These are phyloP conservation scores for Cunninghamia lanceolata DNA, from an alignment of 75 land plant genomes.

Conservation along the genomic window DNA sequence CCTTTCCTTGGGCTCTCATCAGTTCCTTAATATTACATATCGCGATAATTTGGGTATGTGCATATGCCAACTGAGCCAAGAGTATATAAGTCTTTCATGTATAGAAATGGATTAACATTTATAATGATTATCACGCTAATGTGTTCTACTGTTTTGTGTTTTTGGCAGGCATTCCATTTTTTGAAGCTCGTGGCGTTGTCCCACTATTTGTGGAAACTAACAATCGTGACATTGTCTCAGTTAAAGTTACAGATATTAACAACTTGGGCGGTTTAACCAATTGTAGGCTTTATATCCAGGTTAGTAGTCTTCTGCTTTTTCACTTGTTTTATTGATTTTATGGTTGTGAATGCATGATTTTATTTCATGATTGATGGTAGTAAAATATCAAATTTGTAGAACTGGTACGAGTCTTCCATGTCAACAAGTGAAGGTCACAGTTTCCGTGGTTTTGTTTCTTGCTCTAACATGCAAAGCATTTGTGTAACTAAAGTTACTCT, in stretches of 20 bases:
- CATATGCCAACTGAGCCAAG: neutral
- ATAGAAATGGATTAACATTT: neutral
- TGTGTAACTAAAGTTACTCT: neutral
- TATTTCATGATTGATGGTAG: neutral
- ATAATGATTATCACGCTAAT: neutral
- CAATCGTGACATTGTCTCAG: constrained; percentile 65
- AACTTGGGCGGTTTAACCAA: constrained; percentile 13
- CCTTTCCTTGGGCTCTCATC: constrained; percentile 65
- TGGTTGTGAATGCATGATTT: neutral
- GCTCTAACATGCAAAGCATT: neutral
- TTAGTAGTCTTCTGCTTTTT: constrained; percentile 8
- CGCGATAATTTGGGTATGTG: constrained; percentile 71
- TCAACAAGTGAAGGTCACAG: neutral
- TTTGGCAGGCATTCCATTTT: constrained; percentile 64
- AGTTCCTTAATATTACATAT: constrained; percentile 40
- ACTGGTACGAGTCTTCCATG: neutral
- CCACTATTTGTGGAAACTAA: constrained; percentile 56
- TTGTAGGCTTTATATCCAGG: constrained; percentile 50
- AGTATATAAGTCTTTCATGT: neutral
- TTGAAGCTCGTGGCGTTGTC: constrained; percentile 64
- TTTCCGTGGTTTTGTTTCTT: neutral
- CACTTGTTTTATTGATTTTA: neutral
- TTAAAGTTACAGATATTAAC: constrained; percentile 23
- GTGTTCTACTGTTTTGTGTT: neutral
- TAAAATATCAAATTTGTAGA: neutral